Evolutionary conservation across 2,329 filamentous ascomycete species (phyloP), one percentile per base, ranked within the genome.

Genomic region (Exophiala bonariae): DNA sequence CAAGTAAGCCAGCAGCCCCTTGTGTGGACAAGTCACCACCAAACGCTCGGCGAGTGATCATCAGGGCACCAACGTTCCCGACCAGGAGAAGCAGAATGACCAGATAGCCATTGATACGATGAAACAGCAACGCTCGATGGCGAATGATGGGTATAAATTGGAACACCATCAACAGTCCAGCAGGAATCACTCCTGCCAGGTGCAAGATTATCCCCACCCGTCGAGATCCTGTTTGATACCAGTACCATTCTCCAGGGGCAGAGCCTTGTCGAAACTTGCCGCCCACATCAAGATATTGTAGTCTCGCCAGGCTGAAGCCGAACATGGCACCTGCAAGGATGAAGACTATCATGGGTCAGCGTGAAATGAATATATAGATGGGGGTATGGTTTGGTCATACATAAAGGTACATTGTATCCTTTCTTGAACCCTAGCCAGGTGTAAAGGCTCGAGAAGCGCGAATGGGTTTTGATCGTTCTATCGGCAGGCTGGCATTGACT

Each of bases 51-150:
- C 72, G 68, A 0, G 68, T 64, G 14, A 82, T 76, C 67, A 83
- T 76, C 1, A 82, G 51, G 0, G 74, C 78, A 0, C 75, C 77
- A 0, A 66, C 66, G 2, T 74, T 72, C 9, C 68, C 67, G 3
- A 75, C 46, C 0, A 75, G 18, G 1, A 75, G 66, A 0, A 85
- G 64, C 0, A 78, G 42, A 0, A 80, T 50, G 36, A 80, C 59
- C 3, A 76, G 18, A 50, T 83, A 82, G 1, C 82, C 82, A 41
- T 75, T 80, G 47, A 85, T 70, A 1, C 81, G 76, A 58, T 86
- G 82, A 13, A 83, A 59, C 2, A 78, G 47, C 1, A 80, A 64
- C 39, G 65, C 57, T 51, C 70, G 75, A 53, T 78, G 70, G 1
- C 71, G 61, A 36, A 72, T 64, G 19, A 61, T 57, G 1, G 70